Base-by-base conservation (phyloP, 768 basidiomycete species). In the Leccinum subgranulosum region DNA sequence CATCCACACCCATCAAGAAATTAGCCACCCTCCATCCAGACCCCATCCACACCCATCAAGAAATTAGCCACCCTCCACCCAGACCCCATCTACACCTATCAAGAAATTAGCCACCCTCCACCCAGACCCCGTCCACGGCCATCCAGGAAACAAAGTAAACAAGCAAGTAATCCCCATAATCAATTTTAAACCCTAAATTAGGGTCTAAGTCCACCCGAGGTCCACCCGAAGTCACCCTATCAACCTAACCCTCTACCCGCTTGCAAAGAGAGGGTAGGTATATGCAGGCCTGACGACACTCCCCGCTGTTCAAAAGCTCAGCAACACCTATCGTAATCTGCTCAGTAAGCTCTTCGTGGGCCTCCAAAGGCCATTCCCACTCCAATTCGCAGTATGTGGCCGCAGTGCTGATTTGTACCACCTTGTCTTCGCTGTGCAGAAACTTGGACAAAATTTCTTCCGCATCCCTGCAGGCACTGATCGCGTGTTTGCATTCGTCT, bases 251-350 rank as follows among this genome's bases (percentile, higher is more conserved):
- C 2, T 59, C 56, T 3, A 19, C 0, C 15, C 59, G 53, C 36
- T 69, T 67, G 58, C 65, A 73, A 39, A 71, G 68, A 9, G 70
- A 65, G 0, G 71, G 71, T 4, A 71, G 29, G 45, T 60, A 73
- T 6, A 61, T 62, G 60, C 71, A 73, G 36, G 61, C 70, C 3
- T 68, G 69, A 45, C 54, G 60, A 47, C 47, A 33, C 9, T 67
- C 43, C 9, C 8, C 11, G 4, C 50, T 46, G 6, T 58, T 41
- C 29, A 71, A 59, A 21, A 73, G 58, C 3, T 19, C 49, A 8
- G 60, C 46, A 2, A 71, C 45, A 7, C 69, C 60, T 1, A 36
- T n/a, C 1, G 39, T 48, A 15, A 65, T 58, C 8, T 53, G 27
- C 19, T 53, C 53, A 17, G 23, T 33, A 8, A 60, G 51, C 12